Conservation (phyloP, 208 protist species). For the Porcisia hertigi region DNA sequence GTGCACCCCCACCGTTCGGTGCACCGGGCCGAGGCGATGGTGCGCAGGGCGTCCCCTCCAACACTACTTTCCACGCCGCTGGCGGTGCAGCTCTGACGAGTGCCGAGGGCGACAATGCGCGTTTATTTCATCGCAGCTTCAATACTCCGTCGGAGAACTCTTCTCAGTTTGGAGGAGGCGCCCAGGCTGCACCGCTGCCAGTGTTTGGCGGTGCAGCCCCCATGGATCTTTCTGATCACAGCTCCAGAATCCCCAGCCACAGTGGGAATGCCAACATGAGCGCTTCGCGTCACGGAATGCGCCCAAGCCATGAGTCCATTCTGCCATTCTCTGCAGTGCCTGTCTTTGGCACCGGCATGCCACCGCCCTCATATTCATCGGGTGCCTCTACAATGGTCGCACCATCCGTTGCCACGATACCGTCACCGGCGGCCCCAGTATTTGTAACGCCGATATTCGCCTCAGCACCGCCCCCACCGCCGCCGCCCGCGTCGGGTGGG, state of each 20-base stretch:
- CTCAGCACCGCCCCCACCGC: not conserved
- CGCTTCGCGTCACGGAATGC: not conserved
- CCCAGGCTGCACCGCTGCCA: not conserved
- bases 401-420: not conserved
- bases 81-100: not conserved
- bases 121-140: not conserved
- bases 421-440: not conserved
- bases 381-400: not conserved
- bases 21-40: slow-evolving; percentile 4
- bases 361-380: not conserved
- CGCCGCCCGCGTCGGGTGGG: not conserved
- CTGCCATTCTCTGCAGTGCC: not conserved
- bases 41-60: slow-evolving; percentile 8
- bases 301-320: not conserved
- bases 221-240: not conserved
- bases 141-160: not conserved
- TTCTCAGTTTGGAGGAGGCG: not conserved
- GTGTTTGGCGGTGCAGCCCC: slow-evolving; percentile 1
- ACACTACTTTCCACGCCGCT: not conserved
- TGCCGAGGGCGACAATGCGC: not conserved
- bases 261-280: not conserved
- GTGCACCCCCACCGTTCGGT: not conserved
- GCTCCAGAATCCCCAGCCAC: not conserved
- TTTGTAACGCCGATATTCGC: not conserved
- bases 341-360: not conserved